Evolutionary conservation across 257 asterid genomes (phyloP).

Genomic region (Solanum gracilifrons): DNA sequence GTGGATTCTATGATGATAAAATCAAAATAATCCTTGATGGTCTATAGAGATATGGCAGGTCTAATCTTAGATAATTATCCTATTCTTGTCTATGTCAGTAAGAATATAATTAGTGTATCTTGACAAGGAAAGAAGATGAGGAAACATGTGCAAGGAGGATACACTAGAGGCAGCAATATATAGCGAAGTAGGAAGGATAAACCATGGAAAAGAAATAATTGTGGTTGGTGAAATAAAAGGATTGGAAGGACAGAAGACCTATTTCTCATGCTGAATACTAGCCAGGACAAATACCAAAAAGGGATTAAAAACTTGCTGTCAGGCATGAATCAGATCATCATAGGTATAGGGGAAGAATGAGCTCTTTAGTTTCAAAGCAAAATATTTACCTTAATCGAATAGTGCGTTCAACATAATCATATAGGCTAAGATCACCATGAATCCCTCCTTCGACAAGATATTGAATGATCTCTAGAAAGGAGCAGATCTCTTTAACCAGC

Average conservation of each 20-base stretch:
- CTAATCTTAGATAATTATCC: background rate
- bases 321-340: background rate
- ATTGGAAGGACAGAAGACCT: background rate
- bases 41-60: background rate
- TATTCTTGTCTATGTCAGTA: background rate
- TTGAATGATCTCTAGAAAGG: slow-evolving; percentile 77
- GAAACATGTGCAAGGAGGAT: background rate
- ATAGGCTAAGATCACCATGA: slow-evolving; percentile 66
- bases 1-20: background rate
- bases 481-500: slow-evolving; percentile 76
- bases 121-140: background rate
- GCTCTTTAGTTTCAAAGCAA: background rate
- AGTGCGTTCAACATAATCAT: slow-evolving; percentile 69
- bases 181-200: background rate
- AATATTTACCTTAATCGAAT: slow-evolving; percentile 66
- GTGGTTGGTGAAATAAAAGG: background rate
- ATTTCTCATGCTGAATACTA: background rate
- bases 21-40: background rate
- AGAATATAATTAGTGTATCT: background rate
- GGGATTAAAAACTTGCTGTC: background rate
- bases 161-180: background rate
- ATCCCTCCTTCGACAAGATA: slow-evolving; percentile 87
- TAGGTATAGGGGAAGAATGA: background rate
- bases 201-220: background rate
- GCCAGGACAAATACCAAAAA: background rate